Percentiles rank a stretch among this genome's conserved stretches.
These are phyloP conservation scores for Mortierella sp. DNA, from an alignment of 371 early-diverging fungal species.

Conservation along the genomic window DNA sequence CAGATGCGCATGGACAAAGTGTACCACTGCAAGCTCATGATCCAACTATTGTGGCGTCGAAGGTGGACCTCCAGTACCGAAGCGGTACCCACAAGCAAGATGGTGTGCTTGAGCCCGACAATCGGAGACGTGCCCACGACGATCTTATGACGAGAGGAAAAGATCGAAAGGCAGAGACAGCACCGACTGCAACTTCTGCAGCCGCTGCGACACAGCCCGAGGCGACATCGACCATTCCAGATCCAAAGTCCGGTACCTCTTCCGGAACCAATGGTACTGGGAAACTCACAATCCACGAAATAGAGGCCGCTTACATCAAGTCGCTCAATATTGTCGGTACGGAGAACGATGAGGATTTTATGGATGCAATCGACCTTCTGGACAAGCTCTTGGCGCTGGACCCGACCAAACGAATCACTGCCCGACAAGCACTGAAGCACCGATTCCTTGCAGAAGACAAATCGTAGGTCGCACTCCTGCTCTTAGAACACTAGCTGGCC, in stretches of 20 bases:
- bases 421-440: constrained; percentile 71
- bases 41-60: background rate
- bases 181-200: background rate
- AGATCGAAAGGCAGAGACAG: background rate
- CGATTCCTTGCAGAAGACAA: constrained; percentile 61
- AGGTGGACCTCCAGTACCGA: background rate
- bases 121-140: background rate
- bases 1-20: background rate
- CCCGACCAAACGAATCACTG: constrained; percentile 67
- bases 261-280: background rate
- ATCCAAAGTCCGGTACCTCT: background rate
- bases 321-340: constrained; percentile 17
- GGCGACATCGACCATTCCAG: background rate
- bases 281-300: background rate
- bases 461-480: background rate
- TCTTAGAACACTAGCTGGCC: no score
- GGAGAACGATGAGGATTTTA: constrained; percentile 47
- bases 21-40: background rate
- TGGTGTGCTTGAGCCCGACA: background rate
- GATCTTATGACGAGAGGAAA: constrained; percentile 5
- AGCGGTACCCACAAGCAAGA: no score
- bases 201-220: background rate
- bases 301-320: background rate
- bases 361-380: constrained; percentile 63
- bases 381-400: constrained; percentile 61